Base-by-base conservation (phyloP, 306 rosid genomes). In the Arachis hypogaea region DNA sequence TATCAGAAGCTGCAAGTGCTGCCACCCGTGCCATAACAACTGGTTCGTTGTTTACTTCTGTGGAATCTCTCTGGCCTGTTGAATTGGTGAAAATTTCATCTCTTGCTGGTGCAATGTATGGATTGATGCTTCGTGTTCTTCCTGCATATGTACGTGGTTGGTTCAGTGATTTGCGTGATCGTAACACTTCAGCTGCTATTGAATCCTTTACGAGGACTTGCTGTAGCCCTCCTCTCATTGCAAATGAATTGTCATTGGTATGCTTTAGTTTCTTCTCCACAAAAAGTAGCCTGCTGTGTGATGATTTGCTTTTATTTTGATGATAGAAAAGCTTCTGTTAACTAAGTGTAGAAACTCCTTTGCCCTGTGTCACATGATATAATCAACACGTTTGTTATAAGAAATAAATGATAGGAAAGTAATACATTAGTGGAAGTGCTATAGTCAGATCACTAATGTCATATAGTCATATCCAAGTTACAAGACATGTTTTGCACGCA, bases 141-240 rank as follows among this genome's bases (percentile, higher is more conserved):
- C 98, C 98, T 50, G 98, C 98, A 66, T 94, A 91, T 80, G 94
- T 94, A 47, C 92, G 98, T 64, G 89, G 84, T 68, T 94, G 98
- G 98, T 89, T 86, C 75, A 84, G 78, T 70, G 83, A 86, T 80
- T 75, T 94, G 78, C 98, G 96, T 46, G 96, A 94, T 71, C 98
- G 98, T 60, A 86, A 86, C 58, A 69, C 68, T 22, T 86, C 84
- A 59, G 75, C 82, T 82, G 86, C 43, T 76, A 88, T 91, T 82
- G 98, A 94, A 83, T 91, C 91, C 76, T 91, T 89, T 78, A 94
- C 97, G 50, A 85, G 84, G 83, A 74, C 88, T 55, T 91, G 85
- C 86, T 91, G 98, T 81, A 91, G 98, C 76, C 98, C 98, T 44
- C 83, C 90, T 77, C 96, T 94, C 62, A 91, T 94, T 71, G 85